Evolutionary conservation across 768 basidiomycete species (phyloP), one percentile per base, ranked within the genome.

Genomic region (Lactarius akahatsu): DNA sequence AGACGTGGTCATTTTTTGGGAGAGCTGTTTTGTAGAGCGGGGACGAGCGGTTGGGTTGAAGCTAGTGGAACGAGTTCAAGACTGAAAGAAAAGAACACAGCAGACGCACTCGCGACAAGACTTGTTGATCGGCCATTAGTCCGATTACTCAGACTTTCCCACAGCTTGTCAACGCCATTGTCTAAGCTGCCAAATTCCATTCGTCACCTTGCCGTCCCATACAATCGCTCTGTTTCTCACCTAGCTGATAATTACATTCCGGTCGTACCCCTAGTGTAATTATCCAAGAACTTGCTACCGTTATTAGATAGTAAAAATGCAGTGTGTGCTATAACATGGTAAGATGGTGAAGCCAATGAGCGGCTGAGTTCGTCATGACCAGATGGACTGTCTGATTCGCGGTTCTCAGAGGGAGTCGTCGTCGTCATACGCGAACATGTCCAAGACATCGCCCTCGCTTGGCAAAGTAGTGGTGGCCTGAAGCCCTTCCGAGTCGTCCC

Each of bases 401-500:
- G 28, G 7, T 15, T 36, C 23, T 62, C 20, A 66, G 57, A 58
- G 41, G 28, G 38, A 57, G 30, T 52, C 65, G 40, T 66, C 65
- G 36, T 58, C 65, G 32, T 66, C 65, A 28, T 67, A 67, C 16
- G 66, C 58, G 43, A 67, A 67, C 62, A 67, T 55, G 45, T 67
- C 66, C 62, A 67, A 60, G 20, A 60, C 62, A 60, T 67, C 66
- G 41, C 58, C 58, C 8, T 67, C 66, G 16, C 66, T 67, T 18
- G 52, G 52, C 26, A 60, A 52, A 38, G 58, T 23, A 45, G 58
- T 23, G 15, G 43, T 4, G 0, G 4, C 16, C 10, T 30, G 28
- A 18, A 30, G 40, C 20, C 59, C 62, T 8, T 45, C 36, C 36
- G 36, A 13, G 36, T 38, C 50, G 23, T 47, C 34, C n/a, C 34